Evolutionary conservation across 495 filamentous ascomycete genomes (phyloP).

Genomic region (Evernia prunastri): DNA sequence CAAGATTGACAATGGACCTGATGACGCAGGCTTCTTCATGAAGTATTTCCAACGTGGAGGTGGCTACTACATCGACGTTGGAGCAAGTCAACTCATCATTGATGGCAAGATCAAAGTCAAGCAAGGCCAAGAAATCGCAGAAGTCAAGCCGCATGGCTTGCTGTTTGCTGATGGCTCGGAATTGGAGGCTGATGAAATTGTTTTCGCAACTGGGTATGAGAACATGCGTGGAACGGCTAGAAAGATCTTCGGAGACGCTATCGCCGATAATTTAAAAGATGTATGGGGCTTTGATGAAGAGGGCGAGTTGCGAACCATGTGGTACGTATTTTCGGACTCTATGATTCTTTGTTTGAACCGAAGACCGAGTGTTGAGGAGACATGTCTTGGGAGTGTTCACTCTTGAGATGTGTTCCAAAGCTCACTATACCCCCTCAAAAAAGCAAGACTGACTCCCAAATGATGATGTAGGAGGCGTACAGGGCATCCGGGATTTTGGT

Average conservation of each 20-base stretch:
- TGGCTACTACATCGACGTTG: slow-evolving; percentile 79
- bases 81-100: slow-evolving; percentile 55
- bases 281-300: slow-evolving; percentile 77
- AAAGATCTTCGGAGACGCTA: slow-evolving; percentile 61
- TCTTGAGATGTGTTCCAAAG: no score
- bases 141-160: slow-evolving; percentile 55
- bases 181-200: slow-evolving; percentile 70
- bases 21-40: slow-evolving; percentile 57
- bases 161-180: slow-evolving; percentile 59
- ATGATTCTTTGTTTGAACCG: no score
- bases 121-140: slow-evolving; percentile 58
- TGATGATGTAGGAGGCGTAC: no score
- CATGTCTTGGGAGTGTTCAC: no score
- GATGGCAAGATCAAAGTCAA: slow-evolving; percentile 74
- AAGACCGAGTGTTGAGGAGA: no score
- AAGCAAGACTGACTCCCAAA: no score
- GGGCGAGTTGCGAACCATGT: slow-evolving; percentile 68
- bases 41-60: slow-evolving; percentile 74
- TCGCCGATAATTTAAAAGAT: slow-evolving; percentile 58
- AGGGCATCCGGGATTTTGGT: slow-evolving; percentile 75
- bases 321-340: no score
- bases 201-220: slow-evolving; percentile 77
- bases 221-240: slow-evolving; percentile 60
- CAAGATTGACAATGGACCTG: slow-evolving; percentile 55
- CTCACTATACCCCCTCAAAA: no score